Base-by-base conservation (phyloP, 805 yeast genomes). In the Candida takata region DNA sequence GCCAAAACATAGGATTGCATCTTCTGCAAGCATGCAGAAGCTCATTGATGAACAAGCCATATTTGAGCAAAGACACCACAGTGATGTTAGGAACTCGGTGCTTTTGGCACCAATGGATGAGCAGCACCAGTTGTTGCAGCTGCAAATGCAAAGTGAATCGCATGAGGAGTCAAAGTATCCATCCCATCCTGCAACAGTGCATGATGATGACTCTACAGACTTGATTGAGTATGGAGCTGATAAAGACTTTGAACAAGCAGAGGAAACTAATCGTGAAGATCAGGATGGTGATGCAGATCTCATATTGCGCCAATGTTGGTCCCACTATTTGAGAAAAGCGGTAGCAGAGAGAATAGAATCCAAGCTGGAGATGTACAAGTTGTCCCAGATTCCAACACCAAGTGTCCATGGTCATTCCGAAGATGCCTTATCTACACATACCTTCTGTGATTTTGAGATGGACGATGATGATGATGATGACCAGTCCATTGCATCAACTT, bases 1-100 rank as follows among this genome's bases (percentile, higher is more conserved):
- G 24, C 57, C 57, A 26, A 52, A 47, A 26, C 57, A 53, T 36
- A 34, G 57, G 7, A 38, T 49, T 18, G 36, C 45, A 6, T 46
- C 54, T 0, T 38, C 36, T 11, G 30, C 30, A 13, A 35, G 52
- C 6, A 41, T 49, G 31, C 38, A 35, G 28, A 39, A 36, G 33
- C n/a, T 29, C 13, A 39, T 42, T 21, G 38, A 39, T 23, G 19
- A 24, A 14, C 30, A 26, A 8, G 8, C 16, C 10, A 13, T 10
- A 26, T 13, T 9, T 6, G 16, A 35, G 30, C 29, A 14, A 7
- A 6, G 6, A 24, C n/a, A n/a, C 29, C 6, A 14, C n/a, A 30
- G 34, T 31, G 10, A 17, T 13, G 8, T 23, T 3, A 24, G 34
- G 17, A 23, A 20, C 21, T 19, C 18, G 24, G 31, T 34, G 17